Evolutionary conservation across 441 rosid species (phyloP).

Genomic region (Pelargonium australe): DNA sequence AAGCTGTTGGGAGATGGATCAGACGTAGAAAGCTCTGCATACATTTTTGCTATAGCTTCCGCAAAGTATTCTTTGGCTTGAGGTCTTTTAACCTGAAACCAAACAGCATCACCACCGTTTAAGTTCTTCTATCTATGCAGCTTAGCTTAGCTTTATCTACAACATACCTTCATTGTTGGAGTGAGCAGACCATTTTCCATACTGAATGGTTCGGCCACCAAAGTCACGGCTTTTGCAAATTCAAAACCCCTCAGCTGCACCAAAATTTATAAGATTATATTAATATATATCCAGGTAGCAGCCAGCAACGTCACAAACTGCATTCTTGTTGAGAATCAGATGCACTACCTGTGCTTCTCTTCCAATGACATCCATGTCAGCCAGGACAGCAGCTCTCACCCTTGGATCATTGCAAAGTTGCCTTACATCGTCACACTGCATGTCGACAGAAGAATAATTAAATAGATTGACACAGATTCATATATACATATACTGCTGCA

Average conservation of each 20-base stretch:
- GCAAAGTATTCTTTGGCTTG: slow-evolving; percentile 82
- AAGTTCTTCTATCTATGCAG: no score
- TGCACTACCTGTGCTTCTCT: slow-evolving; percentile 75
- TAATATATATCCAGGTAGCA: neutral
- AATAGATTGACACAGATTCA: slow-evolving; percentile 11
- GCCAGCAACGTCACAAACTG: neutral
- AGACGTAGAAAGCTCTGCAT: slow-evolving; percentile 49
- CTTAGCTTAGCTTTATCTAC: no score
- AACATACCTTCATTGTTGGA: slow-evolving; percentile 86
- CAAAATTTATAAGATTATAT: neutral
- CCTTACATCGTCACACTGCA: slow-evolving; percentile 55
- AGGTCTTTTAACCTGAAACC: slow-evolving; percentile 80
- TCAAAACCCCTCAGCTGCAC: slow-evolving; percentile 93
- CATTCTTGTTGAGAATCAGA: neutral
- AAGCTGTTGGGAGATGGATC: slow-evolving; percentile 33
- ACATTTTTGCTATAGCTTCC: slow-evolving; percentile 66
- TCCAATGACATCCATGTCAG: slow-evolving; percentile 82
- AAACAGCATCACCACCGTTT: slow-evolving; percentile 27
- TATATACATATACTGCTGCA: neutral
- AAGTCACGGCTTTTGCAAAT: slow-evolving; percentile 77
- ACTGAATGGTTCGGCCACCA: slow-evolving; percentile 79
- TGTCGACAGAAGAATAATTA: slow-evolving; percentile 1
- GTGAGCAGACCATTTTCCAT: slow-evolving; percentile 82
- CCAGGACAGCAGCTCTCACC: slow-evolving; percentile 67
- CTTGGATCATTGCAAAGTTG: slow-evolving; percentile 71